Conservation (phyloP, 805 yeast species). For the Pichia sporocuriosa region DNA sequence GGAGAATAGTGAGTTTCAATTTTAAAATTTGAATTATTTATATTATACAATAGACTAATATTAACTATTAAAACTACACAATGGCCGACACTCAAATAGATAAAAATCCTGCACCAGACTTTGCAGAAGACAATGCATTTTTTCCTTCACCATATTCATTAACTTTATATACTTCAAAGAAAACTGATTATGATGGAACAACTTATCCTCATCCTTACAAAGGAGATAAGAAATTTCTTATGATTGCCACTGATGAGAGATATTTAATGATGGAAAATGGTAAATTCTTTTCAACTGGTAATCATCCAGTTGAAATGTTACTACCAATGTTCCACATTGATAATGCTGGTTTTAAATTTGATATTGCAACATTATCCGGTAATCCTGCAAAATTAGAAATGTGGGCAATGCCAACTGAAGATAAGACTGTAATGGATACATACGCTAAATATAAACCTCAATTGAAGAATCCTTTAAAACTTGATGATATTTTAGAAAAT, state of each 20-base stretch:
- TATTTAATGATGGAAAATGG: slow-evolving; percentile 8
- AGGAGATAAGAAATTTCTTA: slow-evolving; percentile 5
- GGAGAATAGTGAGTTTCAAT: too few relatives aligned
- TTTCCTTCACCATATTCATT: slow-evolving; percentile 14
- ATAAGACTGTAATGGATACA: slow-evolving; percentile 7
- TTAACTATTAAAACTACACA: too few relatives aligned
- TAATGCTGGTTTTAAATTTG: slow-evolving; percentile 10
- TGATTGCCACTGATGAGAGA: slow-evolving; percentile 10
- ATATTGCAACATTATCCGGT: slow-evolving; percentile 11
- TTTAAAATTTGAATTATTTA: too few relatives aligned
- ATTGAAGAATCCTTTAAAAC: slow-evolving; percentile 2
- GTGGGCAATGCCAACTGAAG: slow-evolving; percentile 13
- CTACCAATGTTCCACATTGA: slow-evolving; percentile 12
- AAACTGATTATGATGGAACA: slow-evolving; percentile 11
- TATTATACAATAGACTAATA: too few relatives aligned
- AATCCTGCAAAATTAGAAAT: slow-evolving; percentile 10
- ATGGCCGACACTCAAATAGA: slow-evolving; percentile 1
- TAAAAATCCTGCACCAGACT: slow-evolving; percentile 9
- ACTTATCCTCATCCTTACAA: slow-evolving; percentile 6
- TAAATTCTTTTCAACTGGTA: slow-evolving; percentile 10
- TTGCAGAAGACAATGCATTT: slow-evolving; percentile 10
- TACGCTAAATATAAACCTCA: slow-evolving; percentile 1
- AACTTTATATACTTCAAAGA: slow-evolving; percentile 7
- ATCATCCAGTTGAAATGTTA: slow-evolving; percentile 11
- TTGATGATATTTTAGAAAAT: slow-evolving; percentile 5